phyloP scores from a whole-genome alignment of 805 yeast species.

The Suhomyces prunicola region DNA sequence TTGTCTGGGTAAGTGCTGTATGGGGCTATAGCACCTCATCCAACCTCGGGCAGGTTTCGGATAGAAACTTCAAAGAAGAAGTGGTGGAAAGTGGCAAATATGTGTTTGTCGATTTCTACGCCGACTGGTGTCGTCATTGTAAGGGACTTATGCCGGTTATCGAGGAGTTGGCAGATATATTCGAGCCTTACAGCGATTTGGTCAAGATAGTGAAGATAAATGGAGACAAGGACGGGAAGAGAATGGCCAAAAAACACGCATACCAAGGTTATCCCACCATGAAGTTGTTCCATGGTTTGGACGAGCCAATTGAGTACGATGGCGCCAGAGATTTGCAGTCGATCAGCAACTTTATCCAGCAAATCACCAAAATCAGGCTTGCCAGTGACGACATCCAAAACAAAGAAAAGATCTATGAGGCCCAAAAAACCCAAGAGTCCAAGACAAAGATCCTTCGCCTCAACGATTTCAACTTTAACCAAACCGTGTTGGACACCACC shows the following conservation, averaged over 20 bases:
- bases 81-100: slow-evolving; percentile 53
- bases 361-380: slow-evolving; percentile 26
- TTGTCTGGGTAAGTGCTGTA: background rate
- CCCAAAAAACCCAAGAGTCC: slow-evolving; percentile 13
- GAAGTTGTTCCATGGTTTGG: slow-evolving; percentile 51
- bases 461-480: slow-evolving; percentile 43
- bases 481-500: slow-evolving; percentile 31
- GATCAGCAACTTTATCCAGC: slow-evolving; percentile 51
- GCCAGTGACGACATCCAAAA: slow-evolving; percentile 4
- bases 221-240: slow-evolving; percentile 53
- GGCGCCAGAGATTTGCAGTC: slow-evolving; percentile 52
- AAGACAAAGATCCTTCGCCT: slow-evolving; percentile 18
- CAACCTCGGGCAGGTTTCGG: slow-evolving; percentile 43
- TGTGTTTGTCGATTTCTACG: slow-evolving; percentile 50
- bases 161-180: slow-evolving; percentile 32
- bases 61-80: slow-evolving; percentile 50
- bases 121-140: slow-evolving; percentile 75
- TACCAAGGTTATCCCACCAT: slow-evolving; percentile 66
- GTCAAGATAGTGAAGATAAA: slow-evolving; percentile 54
- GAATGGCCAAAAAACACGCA: slow-evolving; percentile 48
- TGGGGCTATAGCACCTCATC: slow-evolving; percentile 13
- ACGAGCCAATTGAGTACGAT: slow-evolving; percentile 51
- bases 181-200: slow-evolving; percentile 25
- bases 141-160: slow-evolving; percentile 49
- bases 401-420: slow-evolving; percentile 13